Base-by-base conservation (phyloP, 345 rosid species). In the Populus simonii region DNA sequence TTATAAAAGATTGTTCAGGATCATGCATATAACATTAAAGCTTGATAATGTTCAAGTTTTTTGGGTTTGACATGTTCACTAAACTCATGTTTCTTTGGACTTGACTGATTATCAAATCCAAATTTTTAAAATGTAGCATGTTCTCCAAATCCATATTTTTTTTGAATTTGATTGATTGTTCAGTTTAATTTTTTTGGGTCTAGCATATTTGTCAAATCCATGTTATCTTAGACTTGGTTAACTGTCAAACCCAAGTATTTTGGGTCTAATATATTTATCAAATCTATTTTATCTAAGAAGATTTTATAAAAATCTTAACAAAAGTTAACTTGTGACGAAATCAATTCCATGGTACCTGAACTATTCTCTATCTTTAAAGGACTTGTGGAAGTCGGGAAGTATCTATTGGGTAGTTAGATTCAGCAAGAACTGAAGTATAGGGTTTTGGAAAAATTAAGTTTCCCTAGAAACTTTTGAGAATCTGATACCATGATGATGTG, bases 31-130 rank as follows among this genome's bases (percentile, higher is more conserved):
- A 33, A 0, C 0, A 0, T 33, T 33, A 3, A 0, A 33, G 4
- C 6, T 4, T 33, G 36, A 0, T 33, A 33, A 33, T 33, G 0
- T 33, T 0, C 0, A 33, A 33, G 36, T 4, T 33, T 33, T 33
- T 33, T 33, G 0, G 0, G 0, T 33, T 0, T 33, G 0, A 33
- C 6, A 33, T 4, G 4, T 33, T 33, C 5, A 4, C 0, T 0
- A 4, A 33, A 33, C 6, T 33, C 5, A 4, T 33, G 35, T 33
- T 33, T 33, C 0, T 33, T 33, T 3, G 5, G 5, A 4, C 0
- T 33, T 33, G 0, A 0, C 0, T 33, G 0, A 33, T 0, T 33
- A 33, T 33, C 0, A 33, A 33, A 5, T 33, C 0, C 36, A 33
- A 0, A 0, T 31, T 33, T 33, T 4, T 33, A 0, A 0, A 33